Percentiles rank a stretch among this genome's conserved stretches.
Conservation (phyloP, 2,329 filamentous ascomycete species). For the Taxawa tesnikishii region DNA sequence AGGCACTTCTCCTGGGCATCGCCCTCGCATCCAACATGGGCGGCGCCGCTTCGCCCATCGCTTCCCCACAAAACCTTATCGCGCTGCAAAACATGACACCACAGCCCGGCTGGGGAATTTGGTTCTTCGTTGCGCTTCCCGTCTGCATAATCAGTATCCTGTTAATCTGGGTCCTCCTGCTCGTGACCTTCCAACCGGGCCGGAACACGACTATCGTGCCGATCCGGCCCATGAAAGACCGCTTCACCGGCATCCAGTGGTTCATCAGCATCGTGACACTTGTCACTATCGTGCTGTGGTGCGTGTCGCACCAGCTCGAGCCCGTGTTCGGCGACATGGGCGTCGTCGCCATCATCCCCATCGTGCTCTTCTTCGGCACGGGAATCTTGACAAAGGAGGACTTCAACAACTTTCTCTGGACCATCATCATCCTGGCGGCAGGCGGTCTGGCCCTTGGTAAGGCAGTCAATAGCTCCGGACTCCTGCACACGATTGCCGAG, state of each 20-base stretch:
- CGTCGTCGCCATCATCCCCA: slow-evolving; percentile 89
- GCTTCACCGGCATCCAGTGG: slow-evolving; percentile 79
- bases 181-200: slow-evolving; percentile 75
- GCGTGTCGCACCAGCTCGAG: slow-evolving; percentile 79
- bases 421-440: slow-evolving; percentile 95
- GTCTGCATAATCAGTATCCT: slow-evolving; percentile 83
- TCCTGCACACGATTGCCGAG: slow-evolving; percentile 76
- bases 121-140: slow-evolving; percentile 93
- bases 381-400: slow-evolving; percentile 96
- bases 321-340: slow-evolving; percentile 92
- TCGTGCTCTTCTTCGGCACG: slow-evolving; percentile 91
- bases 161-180: slow-evolving; percentile 76
- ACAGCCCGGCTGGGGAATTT: slow-evolving; percentile 81
- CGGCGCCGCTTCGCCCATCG: slow-evolving; percentile 91
- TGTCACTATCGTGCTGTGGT: slow-evolving; percentile 82
- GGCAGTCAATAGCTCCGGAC: slow-evolving; percentile 82
- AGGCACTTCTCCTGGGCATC: slow-evolving; percentile 89
- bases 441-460: slow-evolving; percentile 88
- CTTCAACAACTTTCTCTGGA: slow-evolving; percentile 99
- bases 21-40: slow-evolving; percentile 92
- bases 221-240: slow-evolving; percentile 79
- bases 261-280: slow-evolving; percentile 82
- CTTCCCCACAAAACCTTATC: slow-evolving; percentile 94
- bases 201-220: slow-evolving; percentile 80
- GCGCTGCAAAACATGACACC: slow-evolving; percentile 93